Conservation (phyloP, 371 early-diverging fungal genomes). For the Catenaria anguillulae region DNA sequence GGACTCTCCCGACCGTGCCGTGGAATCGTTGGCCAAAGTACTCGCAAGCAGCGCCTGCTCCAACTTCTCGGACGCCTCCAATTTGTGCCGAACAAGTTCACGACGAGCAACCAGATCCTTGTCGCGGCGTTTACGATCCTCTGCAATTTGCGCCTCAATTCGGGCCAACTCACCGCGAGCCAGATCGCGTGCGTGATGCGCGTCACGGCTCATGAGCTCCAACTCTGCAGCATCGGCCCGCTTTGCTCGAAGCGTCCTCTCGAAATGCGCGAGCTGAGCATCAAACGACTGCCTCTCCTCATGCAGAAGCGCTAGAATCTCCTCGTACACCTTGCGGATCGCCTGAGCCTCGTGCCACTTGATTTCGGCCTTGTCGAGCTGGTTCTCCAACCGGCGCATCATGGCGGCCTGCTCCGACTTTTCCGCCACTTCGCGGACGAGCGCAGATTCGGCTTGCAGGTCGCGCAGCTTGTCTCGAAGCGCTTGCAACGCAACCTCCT, state of each 20-base stretch:
- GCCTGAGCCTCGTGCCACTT: constrained; percentile 44
- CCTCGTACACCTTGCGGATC: constrained; percentile 38
- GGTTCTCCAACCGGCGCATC: constrained; percentile 34
- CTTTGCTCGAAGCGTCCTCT: constrained; percentile 29
- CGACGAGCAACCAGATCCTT: constrained; percentile 25
- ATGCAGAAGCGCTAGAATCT: constrained; percentile 33
- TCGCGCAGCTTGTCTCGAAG: constrained; percentile 27
- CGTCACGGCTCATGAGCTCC: constrained; percentile 36
- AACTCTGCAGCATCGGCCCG: constrained; percentile 32
- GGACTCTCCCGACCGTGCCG: not conserved
- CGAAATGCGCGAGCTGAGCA: constrained; percentile 32
- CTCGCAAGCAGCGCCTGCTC: constrained; percentile 22
- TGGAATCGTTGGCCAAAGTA: not conserved
- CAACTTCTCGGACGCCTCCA: constrained; percentile 30
- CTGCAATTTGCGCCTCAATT: constrained; percentile 37
- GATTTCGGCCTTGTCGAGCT: constrained; percentile 39
- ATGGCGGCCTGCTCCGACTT: constrained; percentile 30
- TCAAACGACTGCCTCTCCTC: constrained; percentile 38
- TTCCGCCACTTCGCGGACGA: constrained; percentile 23
- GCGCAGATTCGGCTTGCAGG: constrained; percentile 25
- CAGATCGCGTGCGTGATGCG: constrained; percentile 38
- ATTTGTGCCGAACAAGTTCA: constrained; percentile 36
- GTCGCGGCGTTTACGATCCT: constrained; percentile 37
- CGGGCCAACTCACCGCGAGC: constrained; percentile 30
- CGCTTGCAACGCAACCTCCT: constrained; percentile 21